Conservation (phyloP, 2,329 filamentous ascomycete genomes). For the Harringtonia lauricola region DNA sequence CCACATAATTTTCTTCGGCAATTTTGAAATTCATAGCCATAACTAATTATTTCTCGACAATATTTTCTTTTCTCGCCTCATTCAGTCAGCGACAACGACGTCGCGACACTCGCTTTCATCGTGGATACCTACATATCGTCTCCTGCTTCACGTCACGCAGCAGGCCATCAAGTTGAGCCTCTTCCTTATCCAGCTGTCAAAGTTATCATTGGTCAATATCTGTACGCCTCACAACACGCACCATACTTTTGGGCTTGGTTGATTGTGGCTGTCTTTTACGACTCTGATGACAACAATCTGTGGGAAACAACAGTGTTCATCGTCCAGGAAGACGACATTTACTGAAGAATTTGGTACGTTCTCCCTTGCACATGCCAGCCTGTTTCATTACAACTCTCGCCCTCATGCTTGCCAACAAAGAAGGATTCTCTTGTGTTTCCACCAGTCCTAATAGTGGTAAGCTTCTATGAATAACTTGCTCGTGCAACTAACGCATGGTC, state of each 20-base stretch:
- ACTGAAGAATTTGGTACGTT: too few relatives aligned
- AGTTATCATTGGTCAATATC: constrained; percentile 31
- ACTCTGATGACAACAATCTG: constrained; percentile 25
- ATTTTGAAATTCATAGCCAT: too few relatives aligned
- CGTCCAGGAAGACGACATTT: background rate
- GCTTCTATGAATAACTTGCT: too few relatives aligned
- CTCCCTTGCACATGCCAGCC: too few relatives aligned
- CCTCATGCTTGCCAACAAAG: too few relatives aligned
- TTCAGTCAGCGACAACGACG: background rate
- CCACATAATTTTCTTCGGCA: too few relatives aligned
- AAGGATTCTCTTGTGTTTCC: too few relatives aligned
- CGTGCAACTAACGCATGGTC: too few relatives aligned
- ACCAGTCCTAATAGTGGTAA: too few relatives aligned
- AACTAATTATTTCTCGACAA: too few relatives aligned
- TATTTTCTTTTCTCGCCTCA: background rate
- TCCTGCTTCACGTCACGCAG: background rate
- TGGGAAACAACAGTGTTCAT: constrained; percentile 37
- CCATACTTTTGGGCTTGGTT: constrained; percentile 31
- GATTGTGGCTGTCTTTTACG: constrained; percentile 35
- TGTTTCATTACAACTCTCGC: too few relatives aligned
- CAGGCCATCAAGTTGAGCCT: constrained; percentile 1
- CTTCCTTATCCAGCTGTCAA: constrained; percentile 34
- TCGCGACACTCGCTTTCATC: background rate
- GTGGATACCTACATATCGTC: constrained; percentile 2
- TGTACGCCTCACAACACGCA: constrained; percentile 18